Evolutionary conservation across 163 green algal species (phyloP).

Genomic region (Prototheca cutis): DNA sequence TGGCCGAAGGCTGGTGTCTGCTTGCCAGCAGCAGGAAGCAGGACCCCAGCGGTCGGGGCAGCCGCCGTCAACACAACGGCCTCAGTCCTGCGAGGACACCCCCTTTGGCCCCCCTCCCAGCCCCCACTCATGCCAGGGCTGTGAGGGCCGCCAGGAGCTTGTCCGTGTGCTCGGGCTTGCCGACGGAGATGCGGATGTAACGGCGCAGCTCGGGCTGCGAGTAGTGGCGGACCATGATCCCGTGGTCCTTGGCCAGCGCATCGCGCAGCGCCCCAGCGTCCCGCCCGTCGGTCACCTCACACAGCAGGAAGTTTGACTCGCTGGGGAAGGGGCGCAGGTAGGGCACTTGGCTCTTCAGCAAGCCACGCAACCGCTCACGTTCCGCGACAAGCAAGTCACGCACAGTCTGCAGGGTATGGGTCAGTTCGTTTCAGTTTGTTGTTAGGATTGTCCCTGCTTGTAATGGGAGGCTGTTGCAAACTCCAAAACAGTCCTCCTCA

Average conservation of each 20-base stretch:
- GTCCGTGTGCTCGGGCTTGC: slow-evolving; percentile 89
- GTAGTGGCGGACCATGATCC: slow-evolving; percentile 97
- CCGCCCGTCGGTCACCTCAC: slow-evolving; percentile 42
- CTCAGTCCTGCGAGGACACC: no score
- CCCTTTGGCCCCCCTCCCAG: no score
- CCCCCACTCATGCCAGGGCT: slow-evolving; percentile 19
- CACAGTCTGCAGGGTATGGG: no score
- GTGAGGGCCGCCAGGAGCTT: slow-evolving; percentile 65
- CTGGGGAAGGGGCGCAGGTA: slow-evolving; percentile 88
- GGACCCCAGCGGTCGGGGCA: no score
- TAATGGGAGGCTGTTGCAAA: no score
- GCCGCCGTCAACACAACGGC: no score
- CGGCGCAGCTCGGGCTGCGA: slow-evolving; percentile 69
- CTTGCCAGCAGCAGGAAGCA: no score
- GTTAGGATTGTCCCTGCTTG: no score
- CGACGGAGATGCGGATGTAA: slow-evolving; percentile 89
- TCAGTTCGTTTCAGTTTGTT: no score
- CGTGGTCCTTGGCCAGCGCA: slow-evolving; percentile 56
- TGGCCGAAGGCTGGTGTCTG: no score
- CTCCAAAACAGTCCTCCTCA: no score
- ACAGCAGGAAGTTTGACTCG: slow-evolving; percentile 94
- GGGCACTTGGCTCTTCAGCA: slow-evolving; percentile 48
- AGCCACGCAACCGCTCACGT: slow-evolving; percentile 51
- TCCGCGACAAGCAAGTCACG: slow-evolving; percentile 60
- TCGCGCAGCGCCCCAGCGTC: slow-evolving; percentile 70